phyloP scores from a whole-genome alignment of 768 basidiomycete genomes.

The Inosperma sp. region DNA sequence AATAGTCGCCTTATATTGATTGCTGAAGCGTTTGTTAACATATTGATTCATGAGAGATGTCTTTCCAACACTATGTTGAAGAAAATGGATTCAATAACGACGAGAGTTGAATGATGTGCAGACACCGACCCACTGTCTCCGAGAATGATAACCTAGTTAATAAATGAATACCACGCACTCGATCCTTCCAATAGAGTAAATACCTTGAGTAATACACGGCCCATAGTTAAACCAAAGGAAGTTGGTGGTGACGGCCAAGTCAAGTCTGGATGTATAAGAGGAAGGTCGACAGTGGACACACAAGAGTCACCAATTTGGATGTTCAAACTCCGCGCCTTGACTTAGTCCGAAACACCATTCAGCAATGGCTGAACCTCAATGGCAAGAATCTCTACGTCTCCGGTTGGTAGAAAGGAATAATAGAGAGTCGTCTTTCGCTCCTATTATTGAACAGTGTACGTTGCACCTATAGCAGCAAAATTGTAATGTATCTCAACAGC shows the following conservation, averaged over 20 bases:
- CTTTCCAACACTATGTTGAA: conserved; percentile 79
- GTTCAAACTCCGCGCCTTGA: conserved; percentile 41
- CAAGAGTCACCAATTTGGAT: conserved; percentile 25
- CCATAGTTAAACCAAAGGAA: conserved; percentile 45
- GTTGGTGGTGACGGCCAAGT: conserved; percentile 19
- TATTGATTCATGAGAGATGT: conserved; percentile 99
- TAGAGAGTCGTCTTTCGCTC: conserved; percentile 73
- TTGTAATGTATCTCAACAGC: conserved; percentile 12
- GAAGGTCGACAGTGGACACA: conserved; percentile 10
- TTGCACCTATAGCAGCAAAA: conserved; percentile 17
- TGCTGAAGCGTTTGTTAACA: conserved; percentile 99
- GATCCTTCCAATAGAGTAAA: conserved; percentile 4
- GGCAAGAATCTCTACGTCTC: conserved; percentile 78
- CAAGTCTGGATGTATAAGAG: conserved; percentile 19
- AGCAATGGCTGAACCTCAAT: conserved; percentile 73
- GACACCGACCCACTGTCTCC: conserved; percentile 89
- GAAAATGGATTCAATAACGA: conserved; percentile 14
- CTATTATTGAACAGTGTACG: conserved; percentile 91
- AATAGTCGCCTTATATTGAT: conserved; percentile 99
- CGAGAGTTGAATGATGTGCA: conserved; percentile 10
- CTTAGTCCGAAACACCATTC: conserved; percentile 6
- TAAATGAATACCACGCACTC: conserved; percentile 4
- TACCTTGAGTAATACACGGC: conserved; percentile 85
- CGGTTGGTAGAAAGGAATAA: conserved; percentile 82
- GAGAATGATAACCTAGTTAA: conserved; percentile 88